Evolutionary conservation across 2,329 filamentous ascomycete genomes (phyloP).

Genomic region (Keithomyces neogunnii): DNA sequence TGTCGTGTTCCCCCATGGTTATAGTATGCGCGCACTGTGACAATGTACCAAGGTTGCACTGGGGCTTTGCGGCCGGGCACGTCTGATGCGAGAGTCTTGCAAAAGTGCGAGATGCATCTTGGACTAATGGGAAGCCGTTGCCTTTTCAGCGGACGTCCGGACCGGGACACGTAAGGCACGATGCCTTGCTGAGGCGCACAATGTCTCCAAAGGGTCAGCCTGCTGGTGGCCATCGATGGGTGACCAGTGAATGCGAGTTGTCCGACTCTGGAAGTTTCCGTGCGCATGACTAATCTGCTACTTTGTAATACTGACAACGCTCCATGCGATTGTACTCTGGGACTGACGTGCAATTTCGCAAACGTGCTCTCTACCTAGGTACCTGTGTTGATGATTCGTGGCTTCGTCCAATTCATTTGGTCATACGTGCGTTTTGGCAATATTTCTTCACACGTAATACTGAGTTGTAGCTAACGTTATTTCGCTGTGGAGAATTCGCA

Average conservation of each 20-base stretch:
- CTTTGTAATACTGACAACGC: constrained; percentile 46
- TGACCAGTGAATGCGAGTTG: constrained; percentile 13
- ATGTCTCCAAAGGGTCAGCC: too few relatives aligned
- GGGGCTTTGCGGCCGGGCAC: neutral
- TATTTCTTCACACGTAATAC: too few relatives aligned
- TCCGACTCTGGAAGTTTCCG: constrained; percentile 53
- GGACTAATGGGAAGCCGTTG: too few relatives aligned
- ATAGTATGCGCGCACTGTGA: neutral
- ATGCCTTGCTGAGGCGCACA: constrained; percentile 1
- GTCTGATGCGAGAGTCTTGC: neutral
- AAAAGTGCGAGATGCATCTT: neutral
- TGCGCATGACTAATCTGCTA: constrained; percentile 62
- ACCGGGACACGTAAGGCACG: constrained; percentile 1
- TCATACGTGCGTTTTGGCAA: too few relatives aligned
- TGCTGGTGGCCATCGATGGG: neutral
- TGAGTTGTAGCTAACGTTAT: too few relatives aligned
- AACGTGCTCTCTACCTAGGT: too few relatives aligned
- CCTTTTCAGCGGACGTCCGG: too few relatives aligned
- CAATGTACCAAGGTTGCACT: neutral
- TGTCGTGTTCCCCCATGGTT: constrained; percentile 23
- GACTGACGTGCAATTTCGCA: too few relatives aligned
- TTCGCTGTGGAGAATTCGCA: too few relatives aligned
- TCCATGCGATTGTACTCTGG: too few relatives aligned
- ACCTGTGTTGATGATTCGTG: too few relatives aligned
- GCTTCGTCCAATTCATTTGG: too few relatives aligned